Conservation (phyloP, 257 asterid genomes). For the Solanum virginianum region DNA sequence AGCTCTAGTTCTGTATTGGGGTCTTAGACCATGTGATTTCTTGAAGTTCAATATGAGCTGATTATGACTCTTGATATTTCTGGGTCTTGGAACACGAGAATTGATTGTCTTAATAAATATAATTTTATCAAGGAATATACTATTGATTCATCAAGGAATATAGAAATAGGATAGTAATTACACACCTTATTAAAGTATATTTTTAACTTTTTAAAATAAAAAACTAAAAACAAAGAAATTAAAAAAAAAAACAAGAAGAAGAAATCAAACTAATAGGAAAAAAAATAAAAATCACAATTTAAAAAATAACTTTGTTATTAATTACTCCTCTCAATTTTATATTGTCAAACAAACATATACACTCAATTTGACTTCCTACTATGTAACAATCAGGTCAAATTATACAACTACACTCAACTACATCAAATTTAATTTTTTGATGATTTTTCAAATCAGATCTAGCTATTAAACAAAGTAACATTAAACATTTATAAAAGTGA, state of each 20-base stretch:
- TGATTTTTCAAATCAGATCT: too few relatives aligned
- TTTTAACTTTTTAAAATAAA: too few relatives aligned
- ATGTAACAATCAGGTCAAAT: neutral
- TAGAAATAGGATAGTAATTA: neutral
- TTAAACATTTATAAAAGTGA: neutral
- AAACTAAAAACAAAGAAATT: neutral
- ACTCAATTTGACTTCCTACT: neutral
- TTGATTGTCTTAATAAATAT: neutral
- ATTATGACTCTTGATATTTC: neutral
- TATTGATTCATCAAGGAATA: neutral
- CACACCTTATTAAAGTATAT: neutral
- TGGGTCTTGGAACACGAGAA: neutral
- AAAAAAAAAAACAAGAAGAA: too few relatives aligned
- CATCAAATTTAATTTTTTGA: too few relatives aligned
- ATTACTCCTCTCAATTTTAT: neutral
- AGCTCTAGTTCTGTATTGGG: neutral
- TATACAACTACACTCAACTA: too few relatives aligned
- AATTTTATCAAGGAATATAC: neutral
- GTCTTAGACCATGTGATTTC: neutral
- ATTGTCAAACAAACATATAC: neutral
- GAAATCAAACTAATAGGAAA: too few relatives aligned
- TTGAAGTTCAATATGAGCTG: neutral
- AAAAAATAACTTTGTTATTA: too few relatives aligned
- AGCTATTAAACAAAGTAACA: too few relatives aligned
- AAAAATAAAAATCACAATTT: too few relatives aligned